phyloP scores from a whole-genome alignment of 2,329 filamentous ascomycete species.

The Colletotrichum incanum region DNA sequence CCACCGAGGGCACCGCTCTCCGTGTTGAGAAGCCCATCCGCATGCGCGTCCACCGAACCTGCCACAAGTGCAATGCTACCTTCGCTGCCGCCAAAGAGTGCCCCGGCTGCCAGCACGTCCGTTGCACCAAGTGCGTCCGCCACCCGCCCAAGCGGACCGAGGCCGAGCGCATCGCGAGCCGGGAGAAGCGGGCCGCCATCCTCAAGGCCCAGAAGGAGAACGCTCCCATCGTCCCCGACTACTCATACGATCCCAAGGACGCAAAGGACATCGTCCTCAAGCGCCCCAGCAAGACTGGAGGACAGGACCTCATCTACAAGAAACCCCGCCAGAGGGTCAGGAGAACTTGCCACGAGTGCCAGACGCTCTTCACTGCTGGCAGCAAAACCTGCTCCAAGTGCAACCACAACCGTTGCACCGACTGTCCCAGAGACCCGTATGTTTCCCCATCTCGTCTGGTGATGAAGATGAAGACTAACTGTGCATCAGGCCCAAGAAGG shows the following conservation, averaged over 20 bases:
- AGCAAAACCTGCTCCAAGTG: constrained; percentile 79
- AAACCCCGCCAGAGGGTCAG: constrained; percentile 81
- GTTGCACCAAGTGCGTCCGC: constrained; percentile 86
- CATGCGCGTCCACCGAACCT: constrained; percentile 84
- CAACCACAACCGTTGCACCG: constrained; percentile 81
- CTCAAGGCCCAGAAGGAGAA: constrained; percentile 72
- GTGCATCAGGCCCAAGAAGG: constrained; percentile 71
- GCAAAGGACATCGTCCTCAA: constrained; percentile 70
- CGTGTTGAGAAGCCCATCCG: constrained; percentile 83
- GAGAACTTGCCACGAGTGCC: constrained; percentile 83
- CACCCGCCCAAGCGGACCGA: constrained; percentile 78
- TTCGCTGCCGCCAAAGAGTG: constrained; percentile 84
- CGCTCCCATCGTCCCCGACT: constrained; percentile 67
- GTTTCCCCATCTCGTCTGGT: constrained; percentile 53
- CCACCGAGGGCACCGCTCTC: constrained; percentile 68
- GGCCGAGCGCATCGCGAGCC: constrained; percentile 67
- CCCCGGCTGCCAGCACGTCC: constrained; percentile 81
- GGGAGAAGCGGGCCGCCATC: constrained; percentile 65
- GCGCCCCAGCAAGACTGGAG: constrained; percentile 76
- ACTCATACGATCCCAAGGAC: constrained; percentile 58
- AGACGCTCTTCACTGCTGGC: constrained; percentile 71
- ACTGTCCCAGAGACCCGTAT: constrained; percentile 86
- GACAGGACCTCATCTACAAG: constrained; percentile 81
- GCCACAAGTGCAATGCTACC: constrained; percentile 83
- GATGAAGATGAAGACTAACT: constrained; percentile 23